phyloP scores from a whole-genome alignment of 2,329 filamentous ascomycete species.

The Penicillium sp. region DNA sequence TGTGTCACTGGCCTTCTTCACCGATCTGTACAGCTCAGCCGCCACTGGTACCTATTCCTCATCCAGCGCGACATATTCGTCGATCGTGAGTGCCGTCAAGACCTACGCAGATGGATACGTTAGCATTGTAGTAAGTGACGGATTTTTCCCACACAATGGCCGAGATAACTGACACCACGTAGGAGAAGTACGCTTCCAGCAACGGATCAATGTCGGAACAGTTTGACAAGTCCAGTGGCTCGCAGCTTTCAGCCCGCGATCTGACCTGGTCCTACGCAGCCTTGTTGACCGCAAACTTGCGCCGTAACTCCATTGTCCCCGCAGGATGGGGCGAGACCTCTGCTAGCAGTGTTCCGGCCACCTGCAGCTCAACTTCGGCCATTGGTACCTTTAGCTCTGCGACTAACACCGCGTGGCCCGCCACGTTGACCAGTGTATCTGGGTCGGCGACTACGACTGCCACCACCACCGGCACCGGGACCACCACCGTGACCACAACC shows the following conservation, averaged over 20 bases:
- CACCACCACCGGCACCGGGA: conserved; percentile 5
- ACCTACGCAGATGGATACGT: conserved; percentile 63
- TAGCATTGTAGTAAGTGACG: conserved; percentile 38
- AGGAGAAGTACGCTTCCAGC: conserved; percentile 28
- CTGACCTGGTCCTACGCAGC: conserved; percentile 50
- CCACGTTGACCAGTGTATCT: conserved; percentile 22
- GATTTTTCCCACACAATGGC: background rate
- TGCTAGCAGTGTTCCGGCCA: conserved; percentile 32
- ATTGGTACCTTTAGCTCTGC: conserved; percentile 35
- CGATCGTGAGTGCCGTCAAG: conserved; percentile 60
- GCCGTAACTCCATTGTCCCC: conserved; percentile 34
- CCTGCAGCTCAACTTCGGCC: conserved; percentile 32
- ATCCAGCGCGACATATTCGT: conserved; percentile 53
- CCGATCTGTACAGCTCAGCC: conserved; percentile 60
- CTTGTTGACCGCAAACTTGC: conserved; percentile 38
- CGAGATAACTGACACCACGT: background rate
- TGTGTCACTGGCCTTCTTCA: conserved; percentile 70
- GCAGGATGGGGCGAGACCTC: conserved; percentile 34
- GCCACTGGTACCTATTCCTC: conserved; percentile 65
- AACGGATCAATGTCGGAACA: conserved; percentile 43
- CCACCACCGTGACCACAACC: conserved; percentile 10
- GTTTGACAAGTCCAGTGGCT: conserved; percentile 36
- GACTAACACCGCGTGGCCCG: conserved; percentile 35
- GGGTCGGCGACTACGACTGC: conserved; percentile 10
- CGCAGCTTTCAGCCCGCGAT: conserved; percentile 39